These are phyloP conservation scores for Pittosporum tobira DNA, from an alignment of 129 eudicot species.

Conservation along the genomic window DNA sequence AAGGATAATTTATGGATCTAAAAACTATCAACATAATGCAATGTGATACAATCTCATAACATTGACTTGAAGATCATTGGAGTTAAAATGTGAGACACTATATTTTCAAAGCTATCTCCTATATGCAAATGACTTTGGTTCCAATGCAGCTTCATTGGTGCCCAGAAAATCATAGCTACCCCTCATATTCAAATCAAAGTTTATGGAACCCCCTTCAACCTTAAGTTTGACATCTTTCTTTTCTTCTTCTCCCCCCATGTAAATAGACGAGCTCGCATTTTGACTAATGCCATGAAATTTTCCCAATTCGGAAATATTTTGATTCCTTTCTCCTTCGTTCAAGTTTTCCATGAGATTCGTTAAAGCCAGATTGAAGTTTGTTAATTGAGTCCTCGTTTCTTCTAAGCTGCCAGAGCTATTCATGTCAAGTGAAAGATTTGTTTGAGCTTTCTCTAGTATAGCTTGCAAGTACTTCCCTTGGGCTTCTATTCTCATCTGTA, in stretches of 20 bases:
- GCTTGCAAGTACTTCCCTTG: constrained; percentile 95
- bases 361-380: constrained; percentile 63
- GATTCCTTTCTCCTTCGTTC: constrained; percentile 35
- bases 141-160: constrained; percentile 40
- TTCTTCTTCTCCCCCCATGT: constrained; percentile 15
- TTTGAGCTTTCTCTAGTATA: constrained; percentile 76
- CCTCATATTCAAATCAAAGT: constrained; percentile 67
- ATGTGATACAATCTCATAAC: neutral
- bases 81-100: neutral
- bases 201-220: constrained; percentile 49
- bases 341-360: constrained; percentile 67
- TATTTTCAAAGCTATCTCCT: constrained; percentile 32
- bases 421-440: constrained; percentile 59
- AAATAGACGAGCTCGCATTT: constrained; percentile 16
- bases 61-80: neutral
- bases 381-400: constrained; percentile 46
- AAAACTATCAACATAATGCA: neutral
- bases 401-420: constrained; percentile 48
- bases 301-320: constrained; percentile 10
- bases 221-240: constrained; percentile 38
- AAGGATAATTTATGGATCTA: too few species aligned
- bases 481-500: constrained; percentile 92
- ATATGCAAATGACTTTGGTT: constrained; percentile 29
- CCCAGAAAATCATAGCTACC: constrained; percentile 70
- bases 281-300: constrained; percentile 14